These are phyloP conservation scores for Bryum argenteum DNA, from an alignment of 225 moss, liverwort and hornwort genomes.

Conservation along the genomic window DNA sequence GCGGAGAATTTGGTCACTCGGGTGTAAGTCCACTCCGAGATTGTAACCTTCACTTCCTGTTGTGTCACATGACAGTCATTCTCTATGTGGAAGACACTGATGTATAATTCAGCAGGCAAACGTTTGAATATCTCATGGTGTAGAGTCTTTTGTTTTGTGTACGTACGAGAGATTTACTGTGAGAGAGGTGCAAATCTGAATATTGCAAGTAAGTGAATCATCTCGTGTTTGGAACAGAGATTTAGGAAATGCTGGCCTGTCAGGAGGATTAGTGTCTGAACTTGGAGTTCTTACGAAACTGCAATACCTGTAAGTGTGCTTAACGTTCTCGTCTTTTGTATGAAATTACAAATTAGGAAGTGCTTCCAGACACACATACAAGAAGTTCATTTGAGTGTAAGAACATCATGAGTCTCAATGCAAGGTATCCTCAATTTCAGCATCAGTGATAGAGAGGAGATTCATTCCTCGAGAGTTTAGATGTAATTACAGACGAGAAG, in stretches of 20 bases:
- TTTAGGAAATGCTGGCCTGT: slow-evolving; percentile 68
- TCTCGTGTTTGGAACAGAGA: slow-evolving; percentile 50
- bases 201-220: slow-evolving; percentile 1
- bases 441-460: slow-evolving; percentile 7
- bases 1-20: slow-evolving; percentile 63
- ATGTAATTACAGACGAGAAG: slow-evolving; percentile 4
- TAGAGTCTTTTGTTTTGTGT: slow-evolving; percentile 19
- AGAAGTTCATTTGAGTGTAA: neutral
- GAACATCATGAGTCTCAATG: slow-evolving; percentile 19
- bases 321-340: slow-evolving; percentile 2
- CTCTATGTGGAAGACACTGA: neutral
- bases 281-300: slow-evolving; percentile 58
- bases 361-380: neutral
- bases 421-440: neutral
- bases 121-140: neutral
- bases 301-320: slow-evolving; percentile 61
- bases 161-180: slow-evolving; percentile 5
- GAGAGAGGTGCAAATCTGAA: slow-evolving; percentile 10
- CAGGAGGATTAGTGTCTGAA: slow-evolving; percentile 52
- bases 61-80: slow-evolving; percentile 2
- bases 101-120: neutral
- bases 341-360: slow-evolving; percentile 14
- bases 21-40: slow-evolving; percentile 60
- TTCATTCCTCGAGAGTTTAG: slow-evolving; percentile 12
- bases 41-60: neutral